phyloP scores from a whole-genome alignment of 495 filamentous ascomycete genomes.

The Massariosphaeria phaeospora region DNA sequence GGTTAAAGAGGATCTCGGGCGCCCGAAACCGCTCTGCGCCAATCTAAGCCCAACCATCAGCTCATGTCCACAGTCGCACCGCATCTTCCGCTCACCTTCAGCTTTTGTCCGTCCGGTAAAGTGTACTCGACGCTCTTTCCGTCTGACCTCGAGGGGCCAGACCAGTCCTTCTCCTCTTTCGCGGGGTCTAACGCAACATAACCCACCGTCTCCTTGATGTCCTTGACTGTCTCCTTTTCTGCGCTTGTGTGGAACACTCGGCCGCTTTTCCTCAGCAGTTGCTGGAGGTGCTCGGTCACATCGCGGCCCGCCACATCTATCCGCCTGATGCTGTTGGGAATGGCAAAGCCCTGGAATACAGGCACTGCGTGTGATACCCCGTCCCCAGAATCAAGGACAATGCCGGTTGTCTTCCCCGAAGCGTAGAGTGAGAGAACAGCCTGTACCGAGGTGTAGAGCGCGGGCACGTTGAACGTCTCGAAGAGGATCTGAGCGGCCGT shows the following conservation, averaged over 20 bases:
- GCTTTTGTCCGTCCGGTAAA: conserved; percentile 85
- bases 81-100: conserved; percentile 59
- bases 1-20: conserved; percentile 96
- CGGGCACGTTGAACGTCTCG: conserved; percentile 97
- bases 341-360: conserved; percentile 96
- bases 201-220: conserved; percentile 91
- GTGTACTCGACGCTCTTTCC: conserved; percentile 77
- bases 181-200: conserved; percentile 92
- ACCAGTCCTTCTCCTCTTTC: conserved; percentile 95
- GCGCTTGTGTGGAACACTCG: conserved; percentile 96
- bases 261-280: conserved; percentile 83
- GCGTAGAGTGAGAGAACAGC: conserved; percentile 95
- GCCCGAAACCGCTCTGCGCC: conserved; percentile 91
- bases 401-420: conserved; percentile 91
- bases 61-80: conserved; percentile 3
- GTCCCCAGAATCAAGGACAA: conserved; percentile 92
- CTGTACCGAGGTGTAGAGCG: conserved; percentile 94
- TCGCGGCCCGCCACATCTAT: conserved; percentile 98
- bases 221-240: conserved; percentile 93
- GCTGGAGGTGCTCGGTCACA: conserved; percentile 93
- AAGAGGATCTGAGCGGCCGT: conserved; percentile 97
- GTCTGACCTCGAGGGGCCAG: conserved; percentile 54
- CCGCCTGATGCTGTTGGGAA: conserved; percentile 86
- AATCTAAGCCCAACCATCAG: conserved; percentile 48
- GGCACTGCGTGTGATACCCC: conserved; percentile 97